Conservation (phyloP, 305 asterid species). For the Solanum chacoense region DNA sequence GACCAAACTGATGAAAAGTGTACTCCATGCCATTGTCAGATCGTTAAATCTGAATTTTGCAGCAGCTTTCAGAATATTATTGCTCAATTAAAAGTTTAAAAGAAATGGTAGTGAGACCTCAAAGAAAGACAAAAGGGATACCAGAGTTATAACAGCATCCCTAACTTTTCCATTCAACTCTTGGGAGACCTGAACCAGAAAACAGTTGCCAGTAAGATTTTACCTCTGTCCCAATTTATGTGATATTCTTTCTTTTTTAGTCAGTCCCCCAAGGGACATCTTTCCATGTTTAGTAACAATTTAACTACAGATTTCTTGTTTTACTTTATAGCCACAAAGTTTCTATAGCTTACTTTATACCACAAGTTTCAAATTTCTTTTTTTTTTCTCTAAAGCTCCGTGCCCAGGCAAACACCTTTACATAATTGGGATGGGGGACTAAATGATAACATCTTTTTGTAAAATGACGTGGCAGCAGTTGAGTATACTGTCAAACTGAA, state of each 20-base stretch:
- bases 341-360: not conserved
- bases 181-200: conserved; percentile 44
- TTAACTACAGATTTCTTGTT: not conserved
- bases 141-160: conserved; percentile 74
- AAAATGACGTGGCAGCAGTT: not conserved
- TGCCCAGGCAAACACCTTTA: not conserved
- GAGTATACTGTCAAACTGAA: not conserved
- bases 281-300: not conserved
- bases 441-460: not conserved
- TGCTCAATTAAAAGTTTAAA: conserved; percentile 3
- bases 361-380: not conserved
- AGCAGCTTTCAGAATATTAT: conserved; percentile 9
- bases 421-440: not conserved
- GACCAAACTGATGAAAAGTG: not conserved
- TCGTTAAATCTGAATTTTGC: not conserved
- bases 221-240: not conserved
- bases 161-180: conserved; percentile 55
- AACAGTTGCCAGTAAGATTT: not conserved
- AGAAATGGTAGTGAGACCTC: not conserved
- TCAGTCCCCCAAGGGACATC: not conserved
- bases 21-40: not conserved
- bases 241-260: not conserved
- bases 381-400: not conserved
- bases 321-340: not conserved
- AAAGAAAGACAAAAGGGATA: conserved; percentile 15